Evolutionary conservation across 2,329 filamentous ascomycete genomes (phyloP).

Genomic region (Colletotrichum spaethianum): DNA sequence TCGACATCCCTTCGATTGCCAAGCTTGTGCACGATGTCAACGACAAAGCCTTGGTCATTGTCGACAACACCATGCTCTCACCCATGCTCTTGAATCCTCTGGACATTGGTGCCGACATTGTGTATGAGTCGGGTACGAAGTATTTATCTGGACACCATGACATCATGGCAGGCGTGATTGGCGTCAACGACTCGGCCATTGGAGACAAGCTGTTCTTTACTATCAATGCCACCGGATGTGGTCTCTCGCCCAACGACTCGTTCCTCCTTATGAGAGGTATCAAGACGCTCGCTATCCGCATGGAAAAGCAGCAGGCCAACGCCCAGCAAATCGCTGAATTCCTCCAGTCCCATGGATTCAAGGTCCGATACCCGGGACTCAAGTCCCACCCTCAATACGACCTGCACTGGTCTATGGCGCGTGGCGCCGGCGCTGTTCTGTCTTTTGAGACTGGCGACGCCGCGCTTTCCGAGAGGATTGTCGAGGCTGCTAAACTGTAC

Average conservation of each 20-base stretch:
- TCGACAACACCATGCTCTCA: conserved; percentile 99
- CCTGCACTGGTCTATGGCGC: conserved; percentile 94
- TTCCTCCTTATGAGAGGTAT: conserved; percentile 96
- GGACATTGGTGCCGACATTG: conserved; percentile 93
- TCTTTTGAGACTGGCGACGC: conserved; percentile 96
- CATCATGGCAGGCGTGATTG: conserved; percentile 98
- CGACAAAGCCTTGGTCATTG: conserved; percentile 84
- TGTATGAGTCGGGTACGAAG: conserved; percentile 98
- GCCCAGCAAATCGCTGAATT: conserved; percentile 93
- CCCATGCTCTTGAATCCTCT: conserved; percentile 94
- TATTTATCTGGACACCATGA: conserved; percentile 98
- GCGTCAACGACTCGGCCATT: conserved; percentile 84
- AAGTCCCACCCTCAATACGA: conserved; percentile 97
- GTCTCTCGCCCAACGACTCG: conserved; percentile 93
- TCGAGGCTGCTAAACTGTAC: conserved; percentile 92
- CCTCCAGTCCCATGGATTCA: conserved; percentile 91
- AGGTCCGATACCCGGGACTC: conserved; percentile 93
- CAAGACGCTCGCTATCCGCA: conserved; percentile 96
- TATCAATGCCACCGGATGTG: conserved; percentile 96
- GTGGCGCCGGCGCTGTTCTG: conserved; percentile 92
- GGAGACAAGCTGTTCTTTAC: conserved; percentile 96
- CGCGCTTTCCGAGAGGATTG: conserved; percentile 88
- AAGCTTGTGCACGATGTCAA: conserved; percentile 83
- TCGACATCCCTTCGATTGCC: conserved; percentile 89
- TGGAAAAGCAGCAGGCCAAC: conserved; percentile 98